These are phyloP conservation scores for Ustilago sp. DNA, from an alignment of 1,284 basidiomycete species.

Conservation along the genomic window DNA sequence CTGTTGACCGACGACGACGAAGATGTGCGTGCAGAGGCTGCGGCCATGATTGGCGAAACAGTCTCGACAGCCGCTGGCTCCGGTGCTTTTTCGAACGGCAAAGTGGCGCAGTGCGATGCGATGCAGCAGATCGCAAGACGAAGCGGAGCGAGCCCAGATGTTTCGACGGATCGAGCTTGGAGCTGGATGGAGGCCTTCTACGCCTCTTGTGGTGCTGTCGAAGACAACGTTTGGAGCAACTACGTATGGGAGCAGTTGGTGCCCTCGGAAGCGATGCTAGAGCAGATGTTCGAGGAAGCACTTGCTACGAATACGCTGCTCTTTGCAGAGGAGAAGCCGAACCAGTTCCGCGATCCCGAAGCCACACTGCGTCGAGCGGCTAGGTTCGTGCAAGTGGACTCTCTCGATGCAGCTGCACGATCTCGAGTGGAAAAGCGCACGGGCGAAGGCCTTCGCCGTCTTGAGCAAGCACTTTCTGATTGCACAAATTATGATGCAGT, in stretches of 20 bases:
- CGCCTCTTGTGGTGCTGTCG: background rate
- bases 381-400: constrained; percentile 13
- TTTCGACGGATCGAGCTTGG: constrained; percentile 52
- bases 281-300: constrained; percentile 35
- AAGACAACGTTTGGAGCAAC: constrained; percentile 22
- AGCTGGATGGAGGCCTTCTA: constrained; percentile 51
- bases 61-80: constrained; percentile 11
- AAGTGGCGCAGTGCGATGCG: constrained; percentile 22
- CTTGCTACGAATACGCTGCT: constrained; percentile 38
- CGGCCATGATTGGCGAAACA: constrained; percentile 48
- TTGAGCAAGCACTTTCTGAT: constrained; percentile 5
- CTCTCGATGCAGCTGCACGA: constrained; percentile 3
- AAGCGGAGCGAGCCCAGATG: constrained; percentile 41
- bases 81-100: background rate
- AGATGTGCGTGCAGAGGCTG: constrained; percentile 50
- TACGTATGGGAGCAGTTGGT: constrained; percentile 38
- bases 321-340: constrained; percentile 57
- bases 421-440: constrained; percentile 7
- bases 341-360: constrained; percentile 60
- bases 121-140: constrained; percentile 37
- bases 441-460: constrained; percentile 10
- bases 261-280: constrained; percentile 13
- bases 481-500: constrained; percentile 18
- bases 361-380: constrained; percentile 46
- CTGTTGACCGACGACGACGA: constrained; percentile 55